Evolutionary conservation across 2,329 filamentous ascomycete genomes (phyloP), one percentile per base, ranked within the genome.

Genomic region (Claviceps citrina): DNA sequence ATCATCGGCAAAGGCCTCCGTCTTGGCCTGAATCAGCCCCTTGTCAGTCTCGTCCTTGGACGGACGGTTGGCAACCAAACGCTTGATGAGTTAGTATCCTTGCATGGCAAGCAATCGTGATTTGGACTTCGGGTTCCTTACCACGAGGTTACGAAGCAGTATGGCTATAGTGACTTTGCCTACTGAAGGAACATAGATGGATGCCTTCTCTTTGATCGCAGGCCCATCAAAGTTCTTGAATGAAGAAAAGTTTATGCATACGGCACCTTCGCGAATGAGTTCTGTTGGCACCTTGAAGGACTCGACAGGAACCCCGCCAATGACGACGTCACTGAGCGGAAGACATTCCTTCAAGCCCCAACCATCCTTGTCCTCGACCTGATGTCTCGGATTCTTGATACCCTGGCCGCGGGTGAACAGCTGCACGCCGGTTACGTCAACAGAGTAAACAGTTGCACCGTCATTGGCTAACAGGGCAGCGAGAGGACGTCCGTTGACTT

Each of bases 211-310:
- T 65, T 94, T 96, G 49, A 96, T 78, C 36, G 83, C 82, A 0
- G 81, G 78, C 1, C 71, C 71, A 45, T 80, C 79, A 61, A 96
- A 96, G 64, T 98, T 96, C 67, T 87, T 84, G 61, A 83, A 85
- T 38, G 84, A 94, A 7, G 86, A 93, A 60, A 98, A 96, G 64
- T 98, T 98, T 66, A 98, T 87, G 69, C 91, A 98, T n/a, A 94
- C 84, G 24, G 84, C 87, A 36, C 91, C 91, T 42, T 94, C 84
- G 35, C 85, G 76, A 52, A 98, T 69, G 46, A 91, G 66, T 38
- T 84, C 74, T 3, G 80, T 81, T 5, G 87, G 84, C 20, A 98
- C 82, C 67, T 96, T 95, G 72, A 81, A 98, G 44, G 70, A 74
- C 47, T 94, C 82, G 19, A 78, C 76, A 0, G 91, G 91, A 2